Percentiles rank a stretch among this genome's conserved stretches.
Evolutionary conservation across 306 rosid genomes (phyloP).

Genomic region (Gillenia trifoliata): DNA sequence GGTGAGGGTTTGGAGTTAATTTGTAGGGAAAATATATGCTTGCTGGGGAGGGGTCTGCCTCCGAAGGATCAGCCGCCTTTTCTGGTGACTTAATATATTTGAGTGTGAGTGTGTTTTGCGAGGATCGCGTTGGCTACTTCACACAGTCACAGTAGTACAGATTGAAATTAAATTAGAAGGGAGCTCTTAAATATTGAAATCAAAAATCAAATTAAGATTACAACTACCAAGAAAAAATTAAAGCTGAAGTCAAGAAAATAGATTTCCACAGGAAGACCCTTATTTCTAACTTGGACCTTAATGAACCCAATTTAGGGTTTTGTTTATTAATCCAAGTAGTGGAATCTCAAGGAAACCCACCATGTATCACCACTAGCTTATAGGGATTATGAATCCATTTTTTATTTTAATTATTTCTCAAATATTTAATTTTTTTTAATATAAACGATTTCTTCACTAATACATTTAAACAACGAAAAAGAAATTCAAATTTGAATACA

Average conservation of each 20-base stretch:
- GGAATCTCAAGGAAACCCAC: constrained; percentile 60
- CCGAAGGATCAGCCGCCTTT: constrained; percentile 99
- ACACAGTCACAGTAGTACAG: not conserved
- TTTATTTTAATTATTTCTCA: constrained; percentile 9
- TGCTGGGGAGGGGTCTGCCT: constrained; percentile 61
- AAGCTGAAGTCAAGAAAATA: constrained; percentile 38
- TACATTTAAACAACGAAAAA: not conserved
- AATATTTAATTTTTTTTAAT: too few species aligned
- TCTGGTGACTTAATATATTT: constrained; percentile 59
- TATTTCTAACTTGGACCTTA: constrained; percentile 17
- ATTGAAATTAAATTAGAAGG: not conserved
- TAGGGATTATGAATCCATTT: constrained; percentile 42
- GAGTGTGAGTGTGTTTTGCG: constrained; percentile 27
- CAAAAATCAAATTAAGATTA: not conserved
- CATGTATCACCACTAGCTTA: constrained; percentile 16
- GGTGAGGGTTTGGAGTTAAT: constrained; percentile 35
- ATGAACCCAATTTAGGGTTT: not conserved
- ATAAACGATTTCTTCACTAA: not conserved
- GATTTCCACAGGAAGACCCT: not conserved
- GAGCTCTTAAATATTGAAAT: constrained; percentile 17
- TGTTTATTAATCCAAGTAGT: constrained; percentile 35
- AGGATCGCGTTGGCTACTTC: not conserved
- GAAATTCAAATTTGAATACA: accelerated
- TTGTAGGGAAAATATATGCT: constrained; percentile 74
- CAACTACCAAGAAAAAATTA: constrained; percentile 43